Evolutionary conservation across 1,284 basidiomycete genomes (phyloP).

Genomic region (Marasmius tenuissimus): DNA sequence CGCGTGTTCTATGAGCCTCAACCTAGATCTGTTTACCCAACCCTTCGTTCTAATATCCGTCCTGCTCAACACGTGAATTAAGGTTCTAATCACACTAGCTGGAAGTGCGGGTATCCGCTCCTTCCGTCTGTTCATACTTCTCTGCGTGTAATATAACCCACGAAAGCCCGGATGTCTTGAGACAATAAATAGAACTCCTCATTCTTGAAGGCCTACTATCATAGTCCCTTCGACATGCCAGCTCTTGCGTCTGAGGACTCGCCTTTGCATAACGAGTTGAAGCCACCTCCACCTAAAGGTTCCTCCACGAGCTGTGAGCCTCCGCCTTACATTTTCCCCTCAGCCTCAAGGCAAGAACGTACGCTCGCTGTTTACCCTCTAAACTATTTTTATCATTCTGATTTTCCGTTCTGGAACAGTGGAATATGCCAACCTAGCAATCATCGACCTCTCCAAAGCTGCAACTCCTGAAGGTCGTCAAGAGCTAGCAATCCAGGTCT

Average conservation of each 20-base stretch:
- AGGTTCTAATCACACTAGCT: no score
- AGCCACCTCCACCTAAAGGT: background rate
- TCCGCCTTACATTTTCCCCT: background rate
- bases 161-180: no score
- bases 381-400: background rate
- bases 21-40: no score
- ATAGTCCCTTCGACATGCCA: background rate
- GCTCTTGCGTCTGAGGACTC: background rate
- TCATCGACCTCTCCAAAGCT: slow-evolving; percentile 62
- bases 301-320: background rate
- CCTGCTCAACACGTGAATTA: no score
- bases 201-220: background rate
- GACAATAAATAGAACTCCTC: no score
- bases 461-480: slow-evolving; percentile 44
- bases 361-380: background rate
- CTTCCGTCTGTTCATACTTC: no score
- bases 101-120: no score
- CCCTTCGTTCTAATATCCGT: no score
- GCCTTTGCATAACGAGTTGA: background rate
- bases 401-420: background rate
- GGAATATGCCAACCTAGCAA: slow-evolving; percentile 60
- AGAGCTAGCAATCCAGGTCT: slow-evolving; percentile 47
- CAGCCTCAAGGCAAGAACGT: background rate
- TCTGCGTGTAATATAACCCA: no score
- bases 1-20: no score